Conservation (phyloP, 2,329 filamentous ascomycete species). For the Colletotrichum agaves region DNA sequence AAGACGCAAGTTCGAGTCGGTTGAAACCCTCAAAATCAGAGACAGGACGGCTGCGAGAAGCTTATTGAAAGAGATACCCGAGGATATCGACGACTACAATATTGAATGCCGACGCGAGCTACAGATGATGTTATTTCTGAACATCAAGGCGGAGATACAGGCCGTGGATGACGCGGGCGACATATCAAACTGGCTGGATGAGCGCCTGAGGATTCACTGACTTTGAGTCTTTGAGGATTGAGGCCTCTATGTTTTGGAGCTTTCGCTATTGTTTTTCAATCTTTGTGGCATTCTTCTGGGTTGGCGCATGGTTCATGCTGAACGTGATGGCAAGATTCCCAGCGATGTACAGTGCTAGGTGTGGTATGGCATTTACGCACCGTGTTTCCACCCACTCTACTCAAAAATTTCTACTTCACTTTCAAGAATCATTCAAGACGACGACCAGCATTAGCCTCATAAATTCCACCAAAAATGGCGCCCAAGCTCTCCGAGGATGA, state of each 20-base stretch:
- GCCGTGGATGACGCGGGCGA: conserved; percentile 68
- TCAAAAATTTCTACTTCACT: conserved; percentile 36
- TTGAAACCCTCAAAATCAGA: conserved; percentile 55
- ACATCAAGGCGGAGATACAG: conserved; percentile 82
- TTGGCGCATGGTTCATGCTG: conserved; percentile 2
- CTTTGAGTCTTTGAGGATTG: background rate
- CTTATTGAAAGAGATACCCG: conserved; percentile 58
- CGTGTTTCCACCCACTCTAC: conserved; percentile 35
- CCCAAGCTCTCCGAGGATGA: conserved; percentile 77
- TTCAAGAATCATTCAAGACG: conserved; percentile 12
- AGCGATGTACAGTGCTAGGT: conserved; percentile 28
- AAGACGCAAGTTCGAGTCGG: background rate
- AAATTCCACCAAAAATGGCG: conserved; percentile 50
- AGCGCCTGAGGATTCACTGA: conserved; percentile 44
- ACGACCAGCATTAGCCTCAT: conserved; percentile 2
- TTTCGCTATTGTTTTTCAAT: background rate
- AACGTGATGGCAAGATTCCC: background rate
- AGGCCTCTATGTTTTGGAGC: no score
- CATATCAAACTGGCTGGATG: conserved; percentile 61
- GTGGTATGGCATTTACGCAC: conserved; percentile 3
- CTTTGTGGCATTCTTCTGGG: background rate
- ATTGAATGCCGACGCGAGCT: conserved; percentile 64
- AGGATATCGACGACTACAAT: conserved; percentile 44
- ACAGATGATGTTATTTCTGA: conserved; percentile 78
- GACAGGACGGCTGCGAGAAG: conserved; percentile 69